Conservation (phyloP, 768 basidiomycete genomes). For the Auricularia cornea region DNA sequence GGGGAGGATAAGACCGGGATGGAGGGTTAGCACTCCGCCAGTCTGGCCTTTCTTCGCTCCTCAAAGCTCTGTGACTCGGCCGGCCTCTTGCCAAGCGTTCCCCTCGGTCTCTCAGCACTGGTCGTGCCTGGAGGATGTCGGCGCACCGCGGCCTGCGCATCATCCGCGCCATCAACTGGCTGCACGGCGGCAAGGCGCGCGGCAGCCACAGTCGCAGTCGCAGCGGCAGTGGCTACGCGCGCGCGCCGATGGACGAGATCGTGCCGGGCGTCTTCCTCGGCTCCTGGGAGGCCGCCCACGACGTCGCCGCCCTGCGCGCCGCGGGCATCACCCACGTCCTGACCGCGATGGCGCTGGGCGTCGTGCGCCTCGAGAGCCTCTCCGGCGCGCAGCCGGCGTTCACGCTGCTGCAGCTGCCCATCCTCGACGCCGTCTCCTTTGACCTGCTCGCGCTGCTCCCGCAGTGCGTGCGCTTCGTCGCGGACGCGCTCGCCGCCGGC, state of each 20-base stretch:
- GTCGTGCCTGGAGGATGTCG: too few relatives aligned
- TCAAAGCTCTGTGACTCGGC: too few relatives aligned
- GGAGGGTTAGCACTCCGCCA: too few relatives aligned
- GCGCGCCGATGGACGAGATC: conserved; percentile 35
- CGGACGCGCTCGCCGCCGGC: conserved; percentile 42
- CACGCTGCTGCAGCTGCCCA: conserved; percentile 40
- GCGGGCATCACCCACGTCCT: conserved; percentile 71
- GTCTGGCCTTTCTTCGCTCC: too few relatives aligned
- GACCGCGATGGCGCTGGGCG: conserved; percentile 55
- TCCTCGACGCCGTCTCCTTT: conserved; percentile 65
- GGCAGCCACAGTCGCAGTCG: background rate
- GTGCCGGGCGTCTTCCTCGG: conserved; percentile 62
- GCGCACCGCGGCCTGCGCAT: too few relatives aligned
- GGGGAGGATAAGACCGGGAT: background rate
- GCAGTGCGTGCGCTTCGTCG: conserved; percentile 50
- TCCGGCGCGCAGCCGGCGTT: conserved; percentile 35
- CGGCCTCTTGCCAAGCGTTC: too few relatives aligned
- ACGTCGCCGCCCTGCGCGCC: conserved; percentile 41
- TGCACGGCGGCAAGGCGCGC: too few relatives aligned
- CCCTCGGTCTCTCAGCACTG: too few relatives aligned
- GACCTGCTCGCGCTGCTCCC: conserved; percentile 66
- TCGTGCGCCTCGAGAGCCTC: conserved; percentile 34
- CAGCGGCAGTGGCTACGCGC: too few relatives aligned
- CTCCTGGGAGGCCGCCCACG: conserved; percentile 66
- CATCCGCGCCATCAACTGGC: too few relatives aligned